Conservation (phyloP, 75 land plant genomes). For the Picea sitchensis region DNA sequence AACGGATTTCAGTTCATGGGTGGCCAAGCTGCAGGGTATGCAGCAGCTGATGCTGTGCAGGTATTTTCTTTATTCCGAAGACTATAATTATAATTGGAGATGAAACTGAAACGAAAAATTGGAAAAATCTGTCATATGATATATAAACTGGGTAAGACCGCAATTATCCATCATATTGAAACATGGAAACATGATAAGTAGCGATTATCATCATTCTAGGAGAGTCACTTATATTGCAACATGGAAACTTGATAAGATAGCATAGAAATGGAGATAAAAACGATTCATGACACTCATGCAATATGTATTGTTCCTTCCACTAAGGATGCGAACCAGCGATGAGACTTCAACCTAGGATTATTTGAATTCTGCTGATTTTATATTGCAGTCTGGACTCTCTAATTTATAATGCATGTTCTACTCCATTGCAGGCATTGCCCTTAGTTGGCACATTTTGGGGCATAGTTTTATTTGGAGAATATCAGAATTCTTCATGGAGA, state of each 20-base stretch:
- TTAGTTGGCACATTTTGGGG: constrained; percentile 32
- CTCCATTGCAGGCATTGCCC: constrained; percentile 22
- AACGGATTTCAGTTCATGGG: constrained; percentile 30
- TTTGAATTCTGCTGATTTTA: background rate
- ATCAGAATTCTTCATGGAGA: constrained; percentile 14
- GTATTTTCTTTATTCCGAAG: background rate
- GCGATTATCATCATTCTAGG: background rate
- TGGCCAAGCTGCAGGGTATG: constrained; percentile 32
- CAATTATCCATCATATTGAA: background rate
- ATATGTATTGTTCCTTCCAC: background rate
- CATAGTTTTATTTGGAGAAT: constrained; percentile 23
- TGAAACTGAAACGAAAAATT: background rate
- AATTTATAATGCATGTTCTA: constrained; percentile 3
- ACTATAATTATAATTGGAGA: background rate
- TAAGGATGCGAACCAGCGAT: background rate
- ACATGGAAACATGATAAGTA: background rate
- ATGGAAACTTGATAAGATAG: background rate
- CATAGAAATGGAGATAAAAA: background rate
- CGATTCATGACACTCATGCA: too few species aligned
- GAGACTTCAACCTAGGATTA: background rate
- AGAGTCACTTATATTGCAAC: background rate
- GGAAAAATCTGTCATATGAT: background rate
- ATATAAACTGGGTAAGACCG: background rate
- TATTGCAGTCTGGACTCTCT: constrained; percentile 1
- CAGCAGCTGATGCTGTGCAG: constrained; percentile 33